A percentile compares a stretch with the other conserved stretches of the same genome.
Conservation (phyloP, 1,139 yeast genomes). For the Kluyveromyces marxianus region DNA sequence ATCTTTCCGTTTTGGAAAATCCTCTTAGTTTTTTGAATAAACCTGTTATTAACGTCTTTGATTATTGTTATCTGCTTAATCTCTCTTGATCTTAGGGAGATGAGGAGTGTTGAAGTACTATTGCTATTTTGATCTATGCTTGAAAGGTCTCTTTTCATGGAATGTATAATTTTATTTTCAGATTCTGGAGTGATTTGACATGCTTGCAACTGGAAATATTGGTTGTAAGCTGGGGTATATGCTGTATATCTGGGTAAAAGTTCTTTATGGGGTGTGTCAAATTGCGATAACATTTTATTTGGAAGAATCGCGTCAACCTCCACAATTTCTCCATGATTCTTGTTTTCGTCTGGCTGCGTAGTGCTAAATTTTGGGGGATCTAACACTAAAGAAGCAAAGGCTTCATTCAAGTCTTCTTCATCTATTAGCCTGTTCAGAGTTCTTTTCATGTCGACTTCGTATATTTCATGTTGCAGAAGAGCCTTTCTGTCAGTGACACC, state of each 20-base stretch:
- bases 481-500: constrained; percentile 7
- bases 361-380: neutral
- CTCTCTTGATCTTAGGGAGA: constrained; percentile 51
- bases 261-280: constrained; percentile 12
- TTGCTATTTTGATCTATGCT: constrained; percentile 16
- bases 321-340: constrained; percentile 19
- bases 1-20: constrained; percentile 26
- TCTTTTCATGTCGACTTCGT: constrained; percentile 18
- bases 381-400: constrained; percentile 16
- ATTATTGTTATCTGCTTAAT: constrained; percentile 45
- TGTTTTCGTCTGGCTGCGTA: constrained; percentile 10
- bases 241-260: constrained; percentile 25
- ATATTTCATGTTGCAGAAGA: constrained; percentile 12
- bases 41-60: constrained; percentile 14
- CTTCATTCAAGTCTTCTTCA: constrained; percentile 15
- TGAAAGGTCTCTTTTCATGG: constrained; percentile 51
- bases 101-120: constrained; percentile 23
- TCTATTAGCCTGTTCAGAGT: constrained; percentile 22
- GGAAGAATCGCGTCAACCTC: constrained; percentile 12
- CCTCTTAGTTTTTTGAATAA: constrained; percentile 23
- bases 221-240: constrained; percentile 23
- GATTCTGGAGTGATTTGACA: constrained; percentile 40
- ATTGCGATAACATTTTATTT: neutral
- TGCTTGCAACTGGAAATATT: constrained; percentile 34
- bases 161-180: constrained; percentile 42